These are phyloP conservation scores for Podaxis sp. DNA, from an alignment of 768 basidiomycete genomes.

Conservation along the genomic window DNA sequence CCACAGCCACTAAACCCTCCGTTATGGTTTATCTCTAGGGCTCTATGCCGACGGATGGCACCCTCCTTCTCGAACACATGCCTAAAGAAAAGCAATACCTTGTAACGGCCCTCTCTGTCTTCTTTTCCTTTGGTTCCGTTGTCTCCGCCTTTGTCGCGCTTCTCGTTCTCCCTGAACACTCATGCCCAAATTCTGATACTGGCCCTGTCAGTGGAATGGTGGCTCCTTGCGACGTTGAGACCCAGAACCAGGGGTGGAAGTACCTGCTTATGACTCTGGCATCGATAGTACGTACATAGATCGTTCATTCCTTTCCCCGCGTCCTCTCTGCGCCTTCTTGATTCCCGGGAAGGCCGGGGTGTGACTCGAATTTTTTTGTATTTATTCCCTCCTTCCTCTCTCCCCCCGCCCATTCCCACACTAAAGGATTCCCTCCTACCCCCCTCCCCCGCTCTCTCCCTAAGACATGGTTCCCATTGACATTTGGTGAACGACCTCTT, in stretches of 20 bases:
- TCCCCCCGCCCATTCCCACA: too few species aligned
- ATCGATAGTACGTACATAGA: constrained; percentile 66
- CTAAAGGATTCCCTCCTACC: not conserved
- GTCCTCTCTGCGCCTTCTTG: constrained; percentile 1
- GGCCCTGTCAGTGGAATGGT: constrained; percentile 17
- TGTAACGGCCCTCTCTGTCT: constrained; percentile 89
- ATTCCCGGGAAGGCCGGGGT: not conserved
- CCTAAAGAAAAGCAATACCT: constrained; percentile 91
- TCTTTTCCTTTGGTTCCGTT: constrained; percentile 93
- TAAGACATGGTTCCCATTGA: not conserved
- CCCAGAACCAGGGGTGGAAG: constrained; percentile 87
- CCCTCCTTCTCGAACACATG: constrained; percentile 88
- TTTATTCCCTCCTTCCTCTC: not conserved
- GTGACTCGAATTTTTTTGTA: not conserved
- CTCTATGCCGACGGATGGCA: constrained; percentile 97
- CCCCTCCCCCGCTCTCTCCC: not conserved
- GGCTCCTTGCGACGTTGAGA: constrained; percentile 60
- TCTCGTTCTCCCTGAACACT: constrained; percentile 72
- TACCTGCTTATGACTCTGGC: constrained; percentile 77
- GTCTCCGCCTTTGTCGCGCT: constrained; percentile 80
- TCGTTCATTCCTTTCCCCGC: not conserved
- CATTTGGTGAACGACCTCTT: not conserved
- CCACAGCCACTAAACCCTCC: not conserved
- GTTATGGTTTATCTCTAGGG: constrained; percentile 46
- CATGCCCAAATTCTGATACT: constrained; percentile 45